Evolutionary conservation across 2,329 filamentous ascomycete genomes (phyloP).

Genomic region (Ophiocordyceps sinensis): DNA sequence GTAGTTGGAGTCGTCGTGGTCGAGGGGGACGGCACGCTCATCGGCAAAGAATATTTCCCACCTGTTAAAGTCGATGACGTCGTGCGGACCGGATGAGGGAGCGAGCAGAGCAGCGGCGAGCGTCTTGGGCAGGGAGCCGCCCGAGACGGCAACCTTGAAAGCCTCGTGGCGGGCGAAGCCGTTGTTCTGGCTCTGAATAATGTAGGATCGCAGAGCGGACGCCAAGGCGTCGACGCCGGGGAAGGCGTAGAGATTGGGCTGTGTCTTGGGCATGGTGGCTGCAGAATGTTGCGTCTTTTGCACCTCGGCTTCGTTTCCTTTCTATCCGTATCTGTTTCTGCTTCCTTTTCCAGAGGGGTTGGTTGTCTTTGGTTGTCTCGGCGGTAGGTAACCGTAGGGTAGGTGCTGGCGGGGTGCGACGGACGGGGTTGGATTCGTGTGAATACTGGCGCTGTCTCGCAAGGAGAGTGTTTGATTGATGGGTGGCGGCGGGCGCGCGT

Average conservation of each 20-base stretch:
- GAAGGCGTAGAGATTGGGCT: constrained; percentile 70
- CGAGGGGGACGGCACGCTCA: constrained; percentile 84
- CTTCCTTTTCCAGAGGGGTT: too few relatives aligned
- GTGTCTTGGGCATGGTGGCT: constrained; percentile 33
- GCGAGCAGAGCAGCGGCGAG: constrained; percentile 72
- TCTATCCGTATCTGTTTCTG: too few relatives aligned
- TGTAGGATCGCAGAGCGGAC: constrained; percentile 62
- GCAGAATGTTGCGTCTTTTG: too few relatives aligned
- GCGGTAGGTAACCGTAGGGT: too few relatives aligned
- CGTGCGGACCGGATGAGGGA: constrained; percentile 33
- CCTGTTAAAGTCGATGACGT: constrained; percentile 61
- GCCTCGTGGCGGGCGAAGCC: constrained; percentile 65
- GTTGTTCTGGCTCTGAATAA: constrained; percentile 67
- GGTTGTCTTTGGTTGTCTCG: too few relatives aligned
- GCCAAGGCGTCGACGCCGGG: constrained; percentile 55
- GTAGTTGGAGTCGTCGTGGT: constrained; percentile 92
- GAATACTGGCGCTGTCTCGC: too few relatives aligned
- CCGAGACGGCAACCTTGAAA: constrained; percentile 89
- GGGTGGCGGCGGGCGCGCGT: too few relatives aligned
- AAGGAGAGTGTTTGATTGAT: too few relatives aligned
- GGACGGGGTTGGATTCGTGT: too few relatives aligned
- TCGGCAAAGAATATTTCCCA: constrained; percentile 99
- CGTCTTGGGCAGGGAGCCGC: constrained; percentile 80
- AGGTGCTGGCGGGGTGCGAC: too few relatives aligned
- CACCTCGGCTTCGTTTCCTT: too few relatives aligned